phyloP scores from a whole-genome alignment of 2,329 filamentous ascomycete species.

The Pestalotiopsis fici region DNA sequence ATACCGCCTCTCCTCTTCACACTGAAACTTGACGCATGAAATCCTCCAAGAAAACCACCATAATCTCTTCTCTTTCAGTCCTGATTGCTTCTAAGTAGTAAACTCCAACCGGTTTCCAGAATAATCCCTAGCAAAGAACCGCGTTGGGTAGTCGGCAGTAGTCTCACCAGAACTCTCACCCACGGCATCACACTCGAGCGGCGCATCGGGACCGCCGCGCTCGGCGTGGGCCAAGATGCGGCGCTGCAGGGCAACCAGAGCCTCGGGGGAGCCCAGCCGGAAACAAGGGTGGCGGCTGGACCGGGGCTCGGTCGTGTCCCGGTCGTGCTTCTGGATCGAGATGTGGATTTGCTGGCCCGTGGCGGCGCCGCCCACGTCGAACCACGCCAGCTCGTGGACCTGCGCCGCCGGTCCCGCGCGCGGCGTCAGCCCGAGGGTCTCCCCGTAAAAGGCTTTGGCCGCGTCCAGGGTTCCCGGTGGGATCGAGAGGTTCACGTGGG shows the following conservation, averaged over 20 bases:
- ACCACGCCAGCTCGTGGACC: constrained; percentile 55
- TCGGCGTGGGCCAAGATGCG: constrained; percentile 52
- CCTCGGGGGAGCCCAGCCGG: constrained; percentile 45
- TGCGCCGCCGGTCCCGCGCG: constrained; percentile 54
- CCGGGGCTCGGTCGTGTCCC: constrained; percentile 27
- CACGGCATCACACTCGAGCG: constrained; percentile 55
- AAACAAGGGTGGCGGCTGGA: constrained; percentile 62
- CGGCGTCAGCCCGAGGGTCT: constrained; percentile 54
- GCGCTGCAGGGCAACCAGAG: constrained; percentile 46
- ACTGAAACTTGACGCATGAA: too few species aligned
- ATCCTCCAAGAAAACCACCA: too few species aligned
- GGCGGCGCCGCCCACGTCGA: constrained; percentile 50
- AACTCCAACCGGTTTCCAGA: constrained; percentile 57
- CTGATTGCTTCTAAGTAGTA: constrained; percentile 34
- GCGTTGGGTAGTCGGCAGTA: constrained; percentile 59
- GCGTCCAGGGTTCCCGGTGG: constrained; percentile 50
- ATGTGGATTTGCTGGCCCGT: constrained; percentile 59
- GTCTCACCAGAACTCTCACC: constrained; percentile 45
- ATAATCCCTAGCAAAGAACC: constrained; percentile 64
- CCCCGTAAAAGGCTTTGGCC: constrained; percentile 55
- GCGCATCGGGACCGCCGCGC: constrained; percentile 47
- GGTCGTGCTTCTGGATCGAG: constrained; percentile 39
- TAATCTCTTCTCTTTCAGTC: too few species aligned
- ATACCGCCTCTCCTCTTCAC: too few species aligned
- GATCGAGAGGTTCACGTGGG: constrained; percentile 61